Evolutionary conservation across 106 monocot species (phyloP), one percentile per base, ranked within the genome.

Genomic region (Acorus gramineus): DNA sequence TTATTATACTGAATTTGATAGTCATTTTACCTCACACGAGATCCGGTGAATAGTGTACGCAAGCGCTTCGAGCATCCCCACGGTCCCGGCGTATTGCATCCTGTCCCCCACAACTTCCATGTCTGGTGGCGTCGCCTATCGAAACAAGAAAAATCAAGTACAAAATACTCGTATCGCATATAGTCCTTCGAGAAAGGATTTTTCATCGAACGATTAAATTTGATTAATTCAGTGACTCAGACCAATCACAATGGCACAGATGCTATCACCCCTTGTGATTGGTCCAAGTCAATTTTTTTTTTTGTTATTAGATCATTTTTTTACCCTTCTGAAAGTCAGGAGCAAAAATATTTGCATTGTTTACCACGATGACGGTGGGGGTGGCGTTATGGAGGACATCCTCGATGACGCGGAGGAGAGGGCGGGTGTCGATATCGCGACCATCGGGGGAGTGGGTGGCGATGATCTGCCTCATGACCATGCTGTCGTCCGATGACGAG

Each of bases 371-470:
- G 55, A 79, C 57, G 28, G 86, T 82, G 9, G 86, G 92, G 0
- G 74, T 77, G 14, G 86, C 76, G 14, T 75, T 52, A 2, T 62
- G 76, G 10, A 92, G 50, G 55, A 81, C 43, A 53, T 92, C 92
- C 72, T 92, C 84, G 0, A 84, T 74, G 2, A 87, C 55, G n/a
- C 56, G 61, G 54, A 92, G 53, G 42, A 92, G 65, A 2, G 87
- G 74, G 63, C 69, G 52, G 56, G 55, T 76, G n/a, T 92, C 77
- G 14, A 87, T 10, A 0, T 87, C 79, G 1, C 83, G 84, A 2
- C 87, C 86, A 42, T 92, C 87, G 2, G 92, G 92, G 42, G 73
- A 11, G 55, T 92, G 92, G 2, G 87, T 92, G 4, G 74, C 79
- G 5, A 71, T 60, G 50, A 92, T 78, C 70, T 92, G 87, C 69